Base-by-base conservation (phyloP, 257 asterid genomes). In the Penstemon newberryi region DNA sequence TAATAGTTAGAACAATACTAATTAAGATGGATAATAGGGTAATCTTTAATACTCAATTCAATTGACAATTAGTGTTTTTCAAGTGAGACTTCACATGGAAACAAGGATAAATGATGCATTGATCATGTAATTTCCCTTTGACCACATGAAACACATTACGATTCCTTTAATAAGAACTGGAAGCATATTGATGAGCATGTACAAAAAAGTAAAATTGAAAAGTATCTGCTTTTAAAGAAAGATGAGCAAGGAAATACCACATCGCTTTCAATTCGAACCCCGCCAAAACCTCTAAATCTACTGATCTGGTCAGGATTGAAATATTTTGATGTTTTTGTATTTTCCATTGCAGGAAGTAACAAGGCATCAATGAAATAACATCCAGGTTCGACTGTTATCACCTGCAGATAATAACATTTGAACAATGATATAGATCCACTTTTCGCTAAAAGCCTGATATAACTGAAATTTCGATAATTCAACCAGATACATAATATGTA, bases 341-440 rank as follows among this genome's bases (percentile, higher is more conserved):
- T 86, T 74, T 83, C 87, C 96, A 90, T 81, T 45, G 98, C 98
- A 67, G 96, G 97, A 77, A 85, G 78, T 73, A 93, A 78, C 81
- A 88, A 76, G 53, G 95, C 91, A 63, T 93, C 96, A 60, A 93
- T 88, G 83, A 93, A 90, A 76, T 93, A 93, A 72, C 98, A 93
- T 57, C 98, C 98, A 44, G 98, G 98, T 70, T 93, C 98, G 73
- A 93, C 98, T 9, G 98, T 93, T 73, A 93, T 87, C 70, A 93
- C 98, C 98, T 93, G 93, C 77, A 79, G 66, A 60, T 53, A 56
- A 78, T 39, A 25, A 25, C 2, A 25, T 25, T 25, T 25, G 33
- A 25, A 25, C 33, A 25, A 25, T 25, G 33, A 25, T 25, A 25
- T 25, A 25, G 33, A 25, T 25, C 33, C 2, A 25, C 33, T 25